Evolutionary conservation across 2,329 filamentous ascomycete species (phyloP), one percentile per base, ranked within the genome.

Genomic region (Penicillium sp.): DNA sequence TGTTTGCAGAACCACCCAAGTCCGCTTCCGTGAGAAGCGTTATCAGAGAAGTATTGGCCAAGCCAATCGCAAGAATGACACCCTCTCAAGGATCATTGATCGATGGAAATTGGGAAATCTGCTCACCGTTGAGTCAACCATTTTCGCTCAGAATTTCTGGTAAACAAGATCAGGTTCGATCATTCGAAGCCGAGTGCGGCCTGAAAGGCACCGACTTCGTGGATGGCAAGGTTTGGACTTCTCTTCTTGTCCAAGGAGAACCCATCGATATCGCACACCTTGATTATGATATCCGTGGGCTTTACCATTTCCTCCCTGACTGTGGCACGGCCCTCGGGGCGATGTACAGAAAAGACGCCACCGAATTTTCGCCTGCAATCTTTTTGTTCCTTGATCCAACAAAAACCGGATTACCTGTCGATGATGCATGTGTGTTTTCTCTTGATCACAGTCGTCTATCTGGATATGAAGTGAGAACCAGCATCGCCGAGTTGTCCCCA

Each of bases 341-440:
- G 49, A 67, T 88, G 21, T 86, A 87, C 67, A 80, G 77, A 60
- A 78, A 71, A 48, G 47, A 18, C 43, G 57, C 47, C 14, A 51
- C 24, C 36, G 47, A 50, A 7, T 55, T 55, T 3, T 49, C 48
- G 7, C 61, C 47, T 8, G 64, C 73, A 1, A 50, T 86, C 0
- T 88, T 79, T 59, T 67, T 88, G 2, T 87, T 86, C 61, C 70
- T 85, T 3, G 83, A 88, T 50, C 81, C 84, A 0, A 71, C 76
- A 5, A 77, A 77, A 14, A 74, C 80, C 34, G 79, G 79, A 0
- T 66, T 78, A 27, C 67, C 76, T 0, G 64, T 72, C 0, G 52
- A 78, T 5, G 84, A 88, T 63, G 67, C 67, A 2, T 86, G 86
- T 60, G 80, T 87, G 0, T 85, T 89, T 61, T 78, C 84, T 2